phyloP scores from a whole-genome alignment of 192 early-diverging fungal genomes.

The Linnemannia zychae region DNA sequence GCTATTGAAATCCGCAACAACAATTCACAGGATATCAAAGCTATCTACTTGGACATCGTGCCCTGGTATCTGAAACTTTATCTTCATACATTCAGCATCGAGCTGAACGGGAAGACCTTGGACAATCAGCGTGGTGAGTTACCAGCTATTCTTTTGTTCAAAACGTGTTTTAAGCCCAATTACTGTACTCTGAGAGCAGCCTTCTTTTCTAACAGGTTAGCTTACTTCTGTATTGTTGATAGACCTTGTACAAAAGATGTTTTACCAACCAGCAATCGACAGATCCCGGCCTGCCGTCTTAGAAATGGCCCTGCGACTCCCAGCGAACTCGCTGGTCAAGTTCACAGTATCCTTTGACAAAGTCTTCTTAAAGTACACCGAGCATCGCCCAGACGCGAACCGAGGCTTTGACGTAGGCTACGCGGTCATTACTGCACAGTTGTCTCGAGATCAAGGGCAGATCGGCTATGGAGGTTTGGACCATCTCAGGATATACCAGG shows the following conservation, averaged over 20 bases:
- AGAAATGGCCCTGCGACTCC: conserved; percentile 78
- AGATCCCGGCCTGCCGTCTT: conserved; percentile 85
- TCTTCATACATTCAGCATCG: conserved; percentile 85
- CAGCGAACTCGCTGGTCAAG: conserved; percentile 75
- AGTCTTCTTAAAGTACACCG: conserved; percentile 94
- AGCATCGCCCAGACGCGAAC: conserved; percentile 97
- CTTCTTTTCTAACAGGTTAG: not conserved
- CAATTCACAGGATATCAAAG: conserved; percentile 56
- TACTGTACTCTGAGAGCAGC: not conserved
- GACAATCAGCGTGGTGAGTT: conserved; percentile 26
- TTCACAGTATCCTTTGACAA: conserved; percentile 90
- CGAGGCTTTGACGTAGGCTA: conserved; percentile 94
- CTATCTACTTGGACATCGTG: conserved; percentile 81
- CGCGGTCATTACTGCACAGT: conserved; percentile 66
- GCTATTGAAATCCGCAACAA: conserved; percentile 81
- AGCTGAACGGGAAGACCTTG: conserved; percentile 48
- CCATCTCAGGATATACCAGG: conserved; percentile 42
- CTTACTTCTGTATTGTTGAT: not conserved
- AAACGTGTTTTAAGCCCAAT: no score
- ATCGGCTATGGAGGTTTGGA: conserved; percentile 53
- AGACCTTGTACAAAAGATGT: conserved; percentile 70
- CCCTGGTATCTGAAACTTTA: conserved; percentile 96
- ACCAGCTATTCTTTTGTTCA: no score
- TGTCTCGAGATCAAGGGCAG: conserved; percentile 38
- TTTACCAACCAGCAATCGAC: conserved; percentile 84